A percentile compares a stretch with the other conserved stretches of the same genome.
Evolutionary conservation across 441 rosid species (phyloP).

Genomic region (Gossypium trilobum): DNA sequence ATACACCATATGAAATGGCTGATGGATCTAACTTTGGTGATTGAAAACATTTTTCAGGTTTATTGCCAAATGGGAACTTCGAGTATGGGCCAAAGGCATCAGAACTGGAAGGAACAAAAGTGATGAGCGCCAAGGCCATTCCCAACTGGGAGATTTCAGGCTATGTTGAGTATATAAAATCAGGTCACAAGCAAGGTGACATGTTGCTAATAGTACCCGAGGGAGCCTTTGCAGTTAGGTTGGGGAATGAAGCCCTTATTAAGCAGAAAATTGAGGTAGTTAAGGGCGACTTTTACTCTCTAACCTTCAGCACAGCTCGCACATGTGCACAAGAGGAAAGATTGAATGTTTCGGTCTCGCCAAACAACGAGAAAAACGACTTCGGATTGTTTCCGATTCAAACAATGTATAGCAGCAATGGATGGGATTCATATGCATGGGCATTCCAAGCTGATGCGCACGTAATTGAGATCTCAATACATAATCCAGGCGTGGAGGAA

Average conservation of each 20-base stretch:
- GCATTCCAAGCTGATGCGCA: constrained; percentile 45
- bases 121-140: constrained; percentile 39
- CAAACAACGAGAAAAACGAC: constrained; percentile 30
- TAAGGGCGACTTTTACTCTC: constrained; percentile 37
- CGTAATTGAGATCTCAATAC: constrained; percentile 38
- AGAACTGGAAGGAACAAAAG: constrained; percentile 47
- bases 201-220: constrained; percentile 65
- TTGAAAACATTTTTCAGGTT: constrained; percentile 35
- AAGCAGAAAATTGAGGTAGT: constrained; percentile 42
- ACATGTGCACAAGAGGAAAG: constrained; percentile 75
- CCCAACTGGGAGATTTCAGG: constrained; percentile 65
- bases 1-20: background rate
- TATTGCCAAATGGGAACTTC: constrained; percentile 64
- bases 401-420: constrained; percentile 68
- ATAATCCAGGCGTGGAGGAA: constrained; percentile 59
- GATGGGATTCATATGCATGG: constrained; percentile 75
- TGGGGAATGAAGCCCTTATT: constrained; percentile 62
- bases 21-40: background rate
- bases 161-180: constrained; percentile 60
- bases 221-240: constrained; percentile 50
- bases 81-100: constrained; percentile 54
- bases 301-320: constrained; percentile 61
- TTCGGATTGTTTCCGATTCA: constrained; percentile 61
- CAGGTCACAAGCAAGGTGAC: constrained; percentile 74
- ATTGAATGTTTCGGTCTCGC: constrained; percentile 52